Evolutionary conservation across 1,139 yeast species (phyloP), one percentile per base, ranked within the genome.

Genomic region (Hyphopichia pseudoburtonii): DNA sequence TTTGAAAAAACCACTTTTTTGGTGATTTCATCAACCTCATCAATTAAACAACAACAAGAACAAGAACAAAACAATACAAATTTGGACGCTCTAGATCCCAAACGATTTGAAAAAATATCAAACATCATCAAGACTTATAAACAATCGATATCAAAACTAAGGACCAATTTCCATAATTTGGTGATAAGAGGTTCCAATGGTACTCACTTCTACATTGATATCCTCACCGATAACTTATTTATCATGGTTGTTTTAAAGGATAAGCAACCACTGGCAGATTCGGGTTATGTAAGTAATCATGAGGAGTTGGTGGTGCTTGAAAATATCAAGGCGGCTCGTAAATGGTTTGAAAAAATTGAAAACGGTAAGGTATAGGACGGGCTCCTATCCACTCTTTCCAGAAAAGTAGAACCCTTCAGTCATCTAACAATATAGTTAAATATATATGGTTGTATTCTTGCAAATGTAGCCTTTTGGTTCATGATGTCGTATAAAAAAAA

Each of bases 1-100:
- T 92, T 92, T 64, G 99, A 92, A 56, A 86, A 88, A 52, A 87
- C 97, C 0, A 92, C 99, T 0, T 92, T 92, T 50, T 66, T 92
- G 47, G 97, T 92, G 30, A 88, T 92, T 22, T 86, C 87, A 22
- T 82, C 90, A 2, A 80, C 96, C 6, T 62, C 70, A 16, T 63
- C 71, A 9, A 66, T 70, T 22, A 56, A 62, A 37, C 54, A 58
- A 28, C 61, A 50, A 30, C 51, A 45, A 28, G 9, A 5, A 5
- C 30, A 24, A 10, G 43, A 35, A 23, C 36, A 27, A 9, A 23
- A 34, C 17, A 31, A 27, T 32, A 30, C 42, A 33, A 4, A 7
- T 14, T 27, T 34, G 24, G 56, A 52, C 35, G 57, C 55, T 31
- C 62, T 81, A 43, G 97, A 89, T 56, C 96, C 97, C 3, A 89